Conservation (phyloP, 768 basidiomycete genomes). For the Podaxis rugospora region DNA sequence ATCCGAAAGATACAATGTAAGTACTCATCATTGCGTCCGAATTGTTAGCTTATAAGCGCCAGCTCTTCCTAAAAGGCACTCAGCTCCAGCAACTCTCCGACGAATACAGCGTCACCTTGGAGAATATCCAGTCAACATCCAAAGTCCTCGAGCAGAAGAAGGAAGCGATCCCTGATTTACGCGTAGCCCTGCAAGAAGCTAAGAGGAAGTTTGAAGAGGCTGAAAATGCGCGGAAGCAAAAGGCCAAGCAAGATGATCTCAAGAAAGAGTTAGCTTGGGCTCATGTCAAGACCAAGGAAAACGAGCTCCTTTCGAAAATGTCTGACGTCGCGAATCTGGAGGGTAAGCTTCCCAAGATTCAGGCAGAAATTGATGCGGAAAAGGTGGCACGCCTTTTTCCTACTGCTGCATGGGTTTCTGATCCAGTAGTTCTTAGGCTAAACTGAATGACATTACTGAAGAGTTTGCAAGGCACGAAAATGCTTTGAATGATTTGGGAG, state of each 20-base stretch:
- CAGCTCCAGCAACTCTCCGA: constrained; percentile 83
- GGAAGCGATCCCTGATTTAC: constrained; percentile 75
- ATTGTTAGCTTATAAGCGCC: constrained; percentile 4
- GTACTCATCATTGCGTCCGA: constrained; percentile 13
- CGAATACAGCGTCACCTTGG: constrained; percentile 75
- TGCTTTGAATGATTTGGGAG: constrained; percentile 25
- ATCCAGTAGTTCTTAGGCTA: constrained; percentile 18
- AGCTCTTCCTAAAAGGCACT: constrained; percentile 96
- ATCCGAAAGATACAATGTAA: constrained; percentile 84
- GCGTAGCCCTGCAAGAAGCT: constrained; percentile 52
- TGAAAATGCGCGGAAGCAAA: constrained; percentile 65
- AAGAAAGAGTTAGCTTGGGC: constrained; percentile 88
- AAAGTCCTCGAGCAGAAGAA: constrained; percentile 67
- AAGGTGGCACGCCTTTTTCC: constrained; percentile 22
- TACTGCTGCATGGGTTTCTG: not conserved
- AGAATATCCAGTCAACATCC: constrained; percentile 67
- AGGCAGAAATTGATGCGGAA: constrained; percentile 27
- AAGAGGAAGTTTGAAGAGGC: constrained; percentile 66
- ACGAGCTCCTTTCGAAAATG: constrained; percentile 40
- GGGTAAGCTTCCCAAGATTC: constrained; percentile 33
- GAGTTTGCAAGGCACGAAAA: constrained; percentile 28
- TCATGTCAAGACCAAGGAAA: constrained; percentile 68
- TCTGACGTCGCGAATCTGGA: constrained; percentile 30
- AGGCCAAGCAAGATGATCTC: constrained; percentile 60
- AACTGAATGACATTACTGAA: constrained; percentile 25